Evolutionary conservation across 225 moss, liverwort and hornwort species (phyloP), one percentile per base, ranked within the genome.

Genomic region (Rhytidiadelphus loreus): DNA sequence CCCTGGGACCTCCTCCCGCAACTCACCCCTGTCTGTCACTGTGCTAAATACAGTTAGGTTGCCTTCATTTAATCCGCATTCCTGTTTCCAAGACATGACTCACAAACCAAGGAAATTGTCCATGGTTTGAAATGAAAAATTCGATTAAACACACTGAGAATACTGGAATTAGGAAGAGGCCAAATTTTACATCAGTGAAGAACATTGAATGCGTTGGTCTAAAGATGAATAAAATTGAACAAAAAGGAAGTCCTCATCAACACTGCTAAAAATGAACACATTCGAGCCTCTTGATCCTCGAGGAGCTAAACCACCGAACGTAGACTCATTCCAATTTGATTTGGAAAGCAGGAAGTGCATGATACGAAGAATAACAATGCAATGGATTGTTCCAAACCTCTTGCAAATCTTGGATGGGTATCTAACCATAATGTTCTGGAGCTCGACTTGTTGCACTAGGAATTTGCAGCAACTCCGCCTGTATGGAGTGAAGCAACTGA

Each of bases 381-480:
- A 88, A 88, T 84, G 86, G 81, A 89, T 58, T 90, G 85, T 87
- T 85, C 70, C 87, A 87, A 90, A 85, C 87, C 82, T 90, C 88
- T 87, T 86, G 77, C 69, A 85, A 87, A 81, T 69, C 84, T 77
- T 82, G 82, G 87, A 85, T 87, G 85, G 73, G 68, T 83, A 85
- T 91, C 91, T 91, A 91, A 92, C 92, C 91, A 92, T 91, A 82
- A 74, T 86, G 52, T 83, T 83, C 89, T 68, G 65, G 72, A 66
- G 89, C 56, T 85, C 64, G 86, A 68, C 66, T 59, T 74, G 87
- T 48, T 35, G 86, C 32, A 46, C 83, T 78, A 39, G 68, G 33
- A 64, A 75, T 53, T 64, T 85, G 87, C 81, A 50, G 90, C 81
- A 88, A 83, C 87, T 84, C 84, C 55, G 52, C 58, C 18, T 88